A percentile compares a stretch with the other conserved stretches of the same genome.
Evolutionary conservation across 2,329 filamentous ascomycete species (phyloP).

Genomic region (Talaromyces amestolkiae): DNA sequence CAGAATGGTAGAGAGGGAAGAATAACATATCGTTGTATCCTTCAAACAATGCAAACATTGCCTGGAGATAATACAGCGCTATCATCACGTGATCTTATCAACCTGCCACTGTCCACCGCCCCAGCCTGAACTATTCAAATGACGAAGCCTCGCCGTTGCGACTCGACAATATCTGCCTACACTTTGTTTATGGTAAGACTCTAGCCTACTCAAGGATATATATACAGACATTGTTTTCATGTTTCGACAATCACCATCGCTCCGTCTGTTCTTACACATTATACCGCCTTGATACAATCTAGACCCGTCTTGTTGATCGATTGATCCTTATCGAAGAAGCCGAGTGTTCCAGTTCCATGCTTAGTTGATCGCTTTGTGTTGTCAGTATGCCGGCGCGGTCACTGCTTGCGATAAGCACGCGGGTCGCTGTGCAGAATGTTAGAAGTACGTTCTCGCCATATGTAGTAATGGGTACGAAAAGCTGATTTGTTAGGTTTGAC

Average conservation of each 20-base stretch:
- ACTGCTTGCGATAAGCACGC: constrained; percentile 20
- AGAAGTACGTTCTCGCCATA: constrained; percentile 12
- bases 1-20: too few relatives aligned
- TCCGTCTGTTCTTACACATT: background rate
- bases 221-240: constrained; percentile 5
- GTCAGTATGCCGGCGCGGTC: constrained; percentile 20
- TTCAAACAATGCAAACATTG: background rate
- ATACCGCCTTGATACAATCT: constrained; percentile 12
- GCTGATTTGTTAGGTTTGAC: constrained; percentile 51
- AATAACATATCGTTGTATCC: background rate
- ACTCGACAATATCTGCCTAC: background rate
- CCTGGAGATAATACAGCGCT: background rate
- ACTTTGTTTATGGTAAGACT: background rate
- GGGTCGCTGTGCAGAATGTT: constrained; percentile 18
- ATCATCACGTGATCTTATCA: constrained; percentile 3
- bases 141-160: background rate
- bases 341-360: background rate
- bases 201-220: background rate
- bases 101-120: background rate
- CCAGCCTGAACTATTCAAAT: background rate
- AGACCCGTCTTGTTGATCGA: background rate
- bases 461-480: background rate
- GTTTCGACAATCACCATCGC: constrained; percentile 7
- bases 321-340: background rate
- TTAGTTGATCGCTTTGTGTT: background rate